Evolutionary conservation across 2,329 filamentous ascomycete species (phyloP), one percentile per base, ranked within the genome.

Genomic region (Cladosporium velox): DNA sequence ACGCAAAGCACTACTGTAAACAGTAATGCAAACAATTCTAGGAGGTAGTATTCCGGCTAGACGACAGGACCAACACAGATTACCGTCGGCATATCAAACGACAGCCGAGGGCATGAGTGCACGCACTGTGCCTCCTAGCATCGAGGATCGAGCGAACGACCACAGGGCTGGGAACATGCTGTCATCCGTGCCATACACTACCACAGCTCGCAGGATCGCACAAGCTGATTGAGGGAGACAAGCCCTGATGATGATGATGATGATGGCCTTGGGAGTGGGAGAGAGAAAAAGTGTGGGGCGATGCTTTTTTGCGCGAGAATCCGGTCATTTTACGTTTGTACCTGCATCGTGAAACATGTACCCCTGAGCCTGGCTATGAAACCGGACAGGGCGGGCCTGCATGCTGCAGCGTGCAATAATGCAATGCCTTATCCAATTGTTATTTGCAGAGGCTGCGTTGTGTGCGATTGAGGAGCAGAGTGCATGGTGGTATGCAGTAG

Each of bases 341-440:
- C 61, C 51, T 64, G 61, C 61, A 49, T 47, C n/a, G 35, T 64
- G 61, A 64, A 64, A 64, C 61, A 57, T 38, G 41, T 32, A 38
- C 61, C 61, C 61, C 61, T 64, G 51, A 64, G 51, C 26, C 24
- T 32, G 26, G 44, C n/a, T 35, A 55, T 63, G 47, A 55, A 63
- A 63, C 60, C 47, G 18, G 44, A 52, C 59, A 47, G 58, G 58
- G 35, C 58, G 55, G 57, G 57, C 57, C 24, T 59, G 58, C 41
- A 10, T 47, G 38, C 58, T 47, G 38, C 58, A 47, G 58, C 41
- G 41, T 35, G 49, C 59, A 12, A 24, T 24, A 47, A 47, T 47
- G 41, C 41, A n/a, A 44, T 44, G 38, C 38, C 38, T 44, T 44
- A n/a, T 47, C 41, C 41, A 47, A 47, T 47, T 47, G n/a, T 47